Evolutionary conservation across 208 protist species (phyloP).

Genomic region (Angomonas deanei): DNA sequence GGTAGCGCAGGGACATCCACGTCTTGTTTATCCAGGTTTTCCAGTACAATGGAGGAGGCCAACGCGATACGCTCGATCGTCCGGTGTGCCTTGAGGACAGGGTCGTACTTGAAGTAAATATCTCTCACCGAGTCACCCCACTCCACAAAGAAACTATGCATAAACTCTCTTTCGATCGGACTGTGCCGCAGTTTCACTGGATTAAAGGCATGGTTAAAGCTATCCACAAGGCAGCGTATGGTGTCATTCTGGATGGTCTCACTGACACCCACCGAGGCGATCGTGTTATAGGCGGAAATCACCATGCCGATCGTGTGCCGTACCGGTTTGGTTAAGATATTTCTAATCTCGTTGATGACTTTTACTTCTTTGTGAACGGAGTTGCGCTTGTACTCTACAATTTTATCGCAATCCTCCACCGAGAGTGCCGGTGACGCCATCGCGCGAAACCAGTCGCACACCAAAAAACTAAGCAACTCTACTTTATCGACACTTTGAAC

Average conservation of each 20-base stretch:
- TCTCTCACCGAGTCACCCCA: slow-evolving; percentile 56
- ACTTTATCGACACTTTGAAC: slow-evolving; percentile 54
- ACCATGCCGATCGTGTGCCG: slow-evolving; percentile 79
- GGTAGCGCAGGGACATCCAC: not conserved
- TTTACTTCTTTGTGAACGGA: slow-evolving; percentile 24
- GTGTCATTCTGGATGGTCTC: slow-evolving; percentile 39
- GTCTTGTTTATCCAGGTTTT: slow-evolving; percentile 10
- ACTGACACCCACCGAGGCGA: slow-evolving; percentile 31
- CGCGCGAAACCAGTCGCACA: slow-evolving; percentile 76
- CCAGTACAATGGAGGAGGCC: slow-evolving; percentile 48
- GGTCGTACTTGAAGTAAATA: slow-evolving; percentile 69
- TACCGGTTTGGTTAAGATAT: slow-evolving; percentile 51
- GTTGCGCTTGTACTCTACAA: slow-evolving; percentile 48
- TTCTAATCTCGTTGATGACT: slow-evolving; percentile 33
- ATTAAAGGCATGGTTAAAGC: slow-evolving; percentile 73
- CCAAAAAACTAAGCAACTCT: slow-evolving; percentile 61
- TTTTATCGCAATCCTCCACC: slow-evolving; percentile 46
- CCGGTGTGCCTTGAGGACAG: slow-evolving; percentile 33
- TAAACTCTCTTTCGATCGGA: slow-evolving; percentile 62
- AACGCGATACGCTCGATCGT: slow-evolving; percentile 62
- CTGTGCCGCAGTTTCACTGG: slow-evolving; percentile 63
- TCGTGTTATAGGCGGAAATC: slow-evolving; percentile 56
- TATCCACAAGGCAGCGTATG: slow-evolving; percentile 57
- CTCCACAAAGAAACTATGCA: slow-evolving; percentile 55
- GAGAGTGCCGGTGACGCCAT: slow-evolving; percentile 57